Conservation (phyloP, 2,329 filamentous ascomycete genomes). For the Beauveria scarabaeidicola region DNA sequence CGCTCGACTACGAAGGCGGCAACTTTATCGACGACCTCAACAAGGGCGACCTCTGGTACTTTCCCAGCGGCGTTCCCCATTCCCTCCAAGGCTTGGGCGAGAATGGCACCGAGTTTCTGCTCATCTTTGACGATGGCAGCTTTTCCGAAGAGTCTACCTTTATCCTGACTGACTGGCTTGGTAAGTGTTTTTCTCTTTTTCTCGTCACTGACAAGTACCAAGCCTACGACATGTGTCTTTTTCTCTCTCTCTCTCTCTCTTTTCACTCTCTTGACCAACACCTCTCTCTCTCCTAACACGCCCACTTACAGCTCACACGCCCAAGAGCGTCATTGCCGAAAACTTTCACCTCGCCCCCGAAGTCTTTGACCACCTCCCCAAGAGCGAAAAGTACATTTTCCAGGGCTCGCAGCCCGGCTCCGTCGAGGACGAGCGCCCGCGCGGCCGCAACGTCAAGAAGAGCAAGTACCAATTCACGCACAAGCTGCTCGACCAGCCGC, state of each 20-base stretch:
- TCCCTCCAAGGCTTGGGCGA: constrained; percentile 63
- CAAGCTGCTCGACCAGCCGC: constrained; percentile 61
- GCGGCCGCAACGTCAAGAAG: constrained; percentile 52
- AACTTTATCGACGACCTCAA: constrained; percentile 70
- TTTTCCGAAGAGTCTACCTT: constrained; percentile 61
- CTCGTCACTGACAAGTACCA: too few relatives aligned
- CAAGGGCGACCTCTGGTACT: constrained; percentile 75
- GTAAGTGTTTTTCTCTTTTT: constrained; percentile 26
- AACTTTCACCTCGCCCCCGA: constrained; percentile 68
- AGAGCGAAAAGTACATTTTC: constrained; percentile 69
- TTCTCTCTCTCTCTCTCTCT: too few relatives aligned
- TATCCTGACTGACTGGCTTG: constrained; percentile 64
- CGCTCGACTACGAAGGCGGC: constrained; percentile 65
- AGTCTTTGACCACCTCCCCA: constrained; percentile 59
- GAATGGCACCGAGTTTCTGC: constrained; percentile 46
- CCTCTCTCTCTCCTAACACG: constrained; percentile 17
- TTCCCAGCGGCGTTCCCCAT: constrained; percentile 69
- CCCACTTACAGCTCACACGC: constrained; percentile 46
- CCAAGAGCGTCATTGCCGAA: constrained; percentile 61
- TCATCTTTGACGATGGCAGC: constrained; percentile 40
- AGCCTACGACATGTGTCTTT: too few relatives aligned
- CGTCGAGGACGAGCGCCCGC: constrained; percentile 57
- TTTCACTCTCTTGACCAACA: too few relatives aligned
- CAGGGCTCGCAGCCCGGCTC: constrained; percentile 55
- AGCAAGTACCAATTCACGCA: constrained; percentile 63